These are phyloP conservation scores for Daldinia concentrica DNA, from an alignment of 495 filamentous ascomycete species.

Conservation along the genomic window DNA sequence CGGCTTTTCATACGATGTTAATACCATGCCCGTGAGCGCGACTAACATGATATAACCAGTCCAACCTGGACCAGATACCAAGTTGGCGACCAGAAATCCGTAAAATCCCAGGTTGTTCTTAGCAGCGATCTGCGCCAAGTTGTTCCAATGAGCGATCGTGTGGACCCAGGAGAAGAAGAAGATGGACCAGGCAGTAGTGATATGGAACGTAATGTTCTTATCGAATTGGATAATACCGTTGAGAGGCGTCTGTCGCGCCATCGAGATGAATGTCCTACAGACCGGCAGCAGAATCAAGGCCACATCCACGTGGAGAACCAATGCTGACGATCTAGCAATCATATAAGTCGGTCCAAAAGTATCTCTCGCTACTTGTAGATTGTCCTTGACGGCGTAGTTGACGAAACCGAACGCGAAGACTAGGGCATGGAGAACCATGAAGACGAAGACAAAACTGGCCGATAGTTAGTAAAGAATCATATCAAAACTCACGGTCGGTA, in stretches of 20 bases:
- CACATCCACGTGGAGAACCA: constrained; percentile 79
- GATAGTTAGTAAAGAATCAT: constrained; percentile 36
- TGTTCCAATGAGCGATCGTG: constrained; percentile 83
- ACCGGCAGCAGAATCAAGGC: constrained; percentile 80
- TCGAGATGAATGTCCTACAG: constrained; percentile 79
- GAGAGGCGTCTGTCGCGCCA: constrained; percentile 76
- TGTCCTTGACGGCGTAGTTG: constrained; percentile 78
- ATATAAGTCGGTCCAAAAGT: constrained; percentile 76
- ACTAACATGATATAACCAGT: constrained; percentile 81
- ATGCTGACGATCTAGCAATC: constrained; percentile 73
- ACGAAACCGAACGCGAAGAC: constrained; percentile 79
- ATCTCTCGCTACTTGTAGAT: constrained; percentile 65
- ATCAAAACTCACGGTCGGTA: constrained; percentile 37
- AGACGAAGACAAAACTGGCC: constrained; percentile 73
- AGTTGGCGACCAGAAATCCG: constrained; percentile 74
- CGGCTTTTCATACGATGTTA: constrained; percentile 74
- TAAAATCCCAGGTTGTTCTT: constrained; percentile 76
- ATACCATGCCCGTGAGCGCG: constrained; percentile 71
- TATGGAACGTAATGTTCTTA: constrained; percentile 85
- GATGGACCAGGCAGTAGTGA: constrained; percentile 81
- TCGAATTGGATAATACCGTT: constrained; percentile 83
- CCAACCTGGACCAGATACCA: constrained; percentile 80
- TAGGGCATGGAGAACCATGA: constrained; percentile 70
- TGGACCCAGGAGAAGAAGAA: constrained; percentile 84
- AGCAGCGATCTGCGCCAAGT: constrained; percentile 76